These are phyloP conservation scores for Carex cristatella DNA, from an alignment of 176 grass and related monocot species.

Conservation along the genomic window DNA sequence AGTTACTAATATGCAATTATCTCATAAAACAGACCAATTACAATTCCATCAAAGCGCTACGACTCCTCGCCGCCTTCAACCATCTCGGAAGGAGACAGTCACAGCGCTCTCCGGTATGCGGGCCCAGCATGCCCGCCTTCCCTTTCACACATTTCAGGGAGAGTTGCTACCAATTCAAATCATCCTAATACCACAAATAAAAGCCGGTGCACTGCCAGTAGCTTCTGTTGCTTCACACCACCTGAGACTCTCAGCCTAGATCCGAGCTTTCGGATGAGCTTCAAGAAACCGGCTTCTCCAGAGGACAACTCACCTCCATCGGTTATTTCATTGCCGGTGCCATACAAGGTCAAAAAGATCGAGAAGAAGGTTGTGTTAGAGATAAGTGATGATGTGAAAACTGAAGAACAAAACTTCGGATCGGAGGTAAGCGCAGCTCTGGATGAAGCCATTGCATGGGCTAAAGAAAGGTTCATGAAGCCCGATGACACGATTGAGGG, in stretches of 20 bases:
- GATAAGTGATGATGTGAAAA: constrained; percentile 14
- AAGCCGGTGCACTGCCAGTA: constrained; percentile 28
- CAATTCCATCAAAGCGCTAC: constrained; percentile 46
- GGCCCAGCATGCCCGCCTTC: constrained; percentile 30
- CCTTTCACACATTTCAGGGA: constrained; percentile 21
- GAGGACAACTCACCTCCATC: constrained; percentile 57
- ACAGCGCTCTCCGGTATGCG: constrained; percentile 40
- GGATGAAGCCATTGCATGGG: constrained; percentile 87
- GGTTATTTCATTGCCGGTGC: constrained; percentile 38
- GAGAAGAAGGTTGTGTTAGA: constrained; percentile 33
- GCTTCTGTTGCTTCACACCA: constrained; percentile 66
- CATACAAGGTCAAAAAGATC: constrained; percentile 26
- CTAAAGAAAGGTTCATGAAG: constrained; percentile 72
- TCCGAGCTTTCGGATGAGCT: constrained; percentile 51
- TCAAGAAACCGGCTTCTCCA: constrained; percentile 20
- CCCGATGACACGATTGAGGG: constrained; percentile 7
- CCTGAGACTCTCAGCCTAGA: constrained; percentile 47
- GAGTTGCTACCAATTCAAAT: background rate
- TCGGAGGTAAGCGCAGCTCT: constrained; percentile 39
- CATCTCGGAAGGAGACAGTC: constrained; percentile 33
- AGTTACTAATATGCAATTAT: background rate
- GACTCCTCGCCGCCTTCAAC: constrained; percentile 50
- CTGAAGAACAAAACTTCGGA: constrained; percentile 37
- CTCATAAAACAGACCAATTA: constrained; percentile 46
- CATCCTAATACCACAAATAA: background rate